Conservation (phyloP, 306 rosid genomes). For the Ammopiptanthus mongolicus region DNA sequence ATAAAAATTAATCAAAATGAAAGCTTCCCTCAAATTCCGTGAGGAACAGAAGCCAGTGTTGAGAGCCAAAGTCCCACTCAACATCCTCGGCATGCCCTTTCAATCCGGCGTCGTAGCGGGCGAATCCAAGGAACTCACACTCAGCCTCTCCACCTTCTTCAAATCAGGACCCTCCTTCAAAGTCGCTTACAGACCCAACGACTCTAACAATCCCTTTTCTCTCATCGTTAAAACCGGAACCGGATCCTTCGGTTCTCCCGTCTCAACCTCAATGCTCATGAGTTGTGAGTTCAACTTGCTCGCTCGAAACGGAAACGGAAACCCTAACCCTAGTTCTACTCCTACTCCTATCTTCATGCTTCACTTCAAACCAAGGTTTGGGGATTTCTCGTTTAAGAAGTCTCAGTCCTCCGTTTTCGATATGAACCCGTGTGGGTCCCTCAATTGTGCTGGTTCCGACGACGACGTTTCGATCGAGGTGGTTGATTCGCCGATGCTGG, state of each 20-base stretch:
- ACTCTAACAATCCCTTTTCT: constrained; percentile 64
- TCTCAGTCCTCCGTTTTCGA: constrained; percentile 63
- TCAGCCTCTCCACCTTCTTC: constrained; percentile 71
- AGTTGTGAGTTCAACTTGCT: constrained; percentile 69
- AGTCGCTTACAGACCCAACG: constrained; percentile 69
- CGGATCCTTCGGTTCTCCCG: constrained; percentile 62
- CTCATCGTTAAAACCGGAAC: constrained; percentile 45
- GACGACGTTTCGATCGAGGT: constrained; percentile 29
- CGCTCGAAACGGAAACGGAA: constrained; percentile 27
- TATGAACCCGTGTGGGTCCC: background rate
- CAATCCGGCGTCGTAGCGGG: constrained; percentile 85
- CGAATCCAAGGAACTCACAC: constrained; percentile 72
- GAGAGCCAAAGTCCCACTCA: constrained; percentile 72
- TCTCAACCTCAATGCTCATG: constrained; percentile 62
- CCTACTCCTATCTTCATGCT: constrained; percentile 60
- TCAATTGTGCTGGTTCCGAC: constrained; percentile 12
- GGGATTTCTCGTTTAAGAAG: constrained; percentile 85
- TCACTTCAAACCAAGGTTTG: constrained; percentile 74
- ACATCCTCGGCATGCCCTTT: constrained; percentile 68
- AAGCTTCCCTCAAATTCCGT: constrained; percentile 84
- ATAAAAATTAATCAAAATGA: too few relatives aligned
- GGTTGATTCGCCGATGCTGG: constrained; percentile 38
- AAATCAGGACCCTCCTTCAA: constrained; percentile 61
- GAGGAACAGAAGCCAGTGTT: constrained; percentile 73
- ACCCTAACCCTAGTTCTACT: background rate